Conservation (phyloP, 371 early-diverging fungal species). For the Mucor plumbeus region DNA sequence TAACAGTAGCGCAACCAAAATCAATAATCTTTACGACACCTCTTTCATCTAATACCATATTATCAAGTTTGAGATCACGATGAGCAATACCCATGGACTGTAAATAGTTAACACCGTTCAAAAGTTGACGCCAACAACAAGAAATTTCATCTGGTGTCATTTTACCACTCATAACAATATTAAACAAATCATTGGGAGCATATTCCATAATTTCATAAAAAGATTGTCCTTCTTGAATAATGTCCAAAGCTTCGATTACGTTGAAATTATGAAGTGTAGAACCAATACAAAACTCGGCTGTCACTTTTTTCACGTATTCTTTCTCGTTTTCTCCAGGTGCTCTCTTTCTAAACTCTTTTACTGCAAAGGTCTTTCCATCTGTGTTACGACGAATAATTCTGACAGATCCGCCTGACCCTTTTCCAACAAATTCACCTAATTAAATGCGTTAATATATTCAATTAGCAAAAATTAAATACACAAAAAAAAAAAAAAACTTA, state of each 20-base stretch:
- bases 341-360: slow-evolving; percentile 84
- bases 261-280: slow-evolving; percentile 82
- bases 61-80: slow-evolving; percentile 89
- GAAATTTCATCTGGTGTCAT: slow-evolving; percentile 71
- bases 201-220: slow-evolving; percentile 85
- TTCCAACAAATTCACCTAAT: slow-evolving; percentile 68
- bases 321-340: slow-evolving; percentile 70
- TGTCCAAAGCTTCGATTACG: slow-evolving; percentile 87
- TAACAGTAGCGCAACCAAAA: slow-evolving; percentile 89
- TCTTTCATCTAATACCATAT: slow-evolving; percentile 71
- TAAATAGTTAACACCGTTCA: slow-evolving; percentile 75
- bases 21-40: slow-evolving; percentile 90
- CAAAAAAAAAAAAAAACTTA: slow-evolving; percentile 20
- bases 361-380: slow-evolving; percentile 71
- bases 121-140: slow-evolving; percentile 78
- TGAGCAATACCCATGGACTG: slow-evolving; percentile 84
- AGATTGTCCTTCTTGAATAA: slow-evolving; percentile 64
- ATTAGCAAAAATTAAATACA: no score
- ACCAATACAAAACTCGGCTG: slow-evolving; percentile 88
- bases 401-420: slow-evolving; percentile 81
- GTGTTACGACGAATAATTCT: slow-evolving; percentile 61
- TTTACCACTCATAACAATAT: slow-evolving; percentile 70
- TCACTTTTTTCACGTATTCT: slow-evolving; percentile 84
- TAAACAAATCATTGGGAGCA: slow-evolving; percentile 81
- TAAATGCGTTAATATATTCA: background rate